Base-by-base conservation (phyloP, 106 monocot genomes). In the Dendrobium huoshanense region DNA sequence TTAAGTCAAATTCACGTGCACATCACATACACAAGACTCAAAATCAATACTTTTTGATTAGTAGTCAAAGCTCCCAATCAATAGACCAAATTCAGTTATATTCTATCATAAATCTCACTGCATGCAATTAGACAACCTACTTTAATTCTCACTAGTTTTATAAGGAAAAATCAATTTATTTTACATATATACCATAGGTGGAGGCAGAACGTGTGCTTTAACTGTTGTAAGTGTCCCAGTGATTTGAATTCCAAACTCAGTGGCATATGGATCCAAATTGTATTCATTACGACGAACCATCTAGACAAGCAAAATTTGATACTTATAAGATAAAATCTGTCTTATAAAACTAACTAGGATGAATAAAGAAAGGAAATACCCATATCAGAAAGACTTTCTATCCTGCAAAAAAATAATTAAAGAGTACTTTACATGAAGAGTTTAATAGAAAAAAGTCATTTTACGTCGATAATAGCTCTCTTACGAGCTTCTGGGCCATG, bases 171-270 rank as follows among this genome's bases (percentile, higher is more conserved):
- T 61, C 22, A 61, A 5, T 20, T 22, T n/a, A 22, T 22, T n/a
- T n/a, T 33, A 31, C 68, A 51, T 33, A 31, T 37, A 51, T 88
- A 88, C 91, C 91, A 81, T 74, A 41, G 91, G 91, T 75, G 91
- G 76, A 86, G 86, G 88, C 72, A 91, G 85, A 77, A 91, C 78
- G 19, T 88, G 83, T 81, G 91, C 91, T 43, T 91, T 87, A 65
- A 91, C 85, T 41, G 80, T 82, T 37, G 91, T 73, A 55, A 87
- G 79, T 19, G 85, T 83, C 18, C 85, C 73, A 72, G 77, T 87
- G 72, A 91, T 88, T 85, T 73, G 81, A 70, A 91, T 88, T 31
- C 91, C 91, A 86, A 91, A 91, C 42, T 91, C 90, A 29, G 81
- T 82, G 31, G 86, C 86, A 86, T 91, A 88, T 58, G 85, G 86